Percentiles rank a stretch among this genome's conserved stretches.
phyloP scores from a whole-genome alignment of 2,329 filamentous ascomycete genomes.

The Fusarium nygamai region DNA sequence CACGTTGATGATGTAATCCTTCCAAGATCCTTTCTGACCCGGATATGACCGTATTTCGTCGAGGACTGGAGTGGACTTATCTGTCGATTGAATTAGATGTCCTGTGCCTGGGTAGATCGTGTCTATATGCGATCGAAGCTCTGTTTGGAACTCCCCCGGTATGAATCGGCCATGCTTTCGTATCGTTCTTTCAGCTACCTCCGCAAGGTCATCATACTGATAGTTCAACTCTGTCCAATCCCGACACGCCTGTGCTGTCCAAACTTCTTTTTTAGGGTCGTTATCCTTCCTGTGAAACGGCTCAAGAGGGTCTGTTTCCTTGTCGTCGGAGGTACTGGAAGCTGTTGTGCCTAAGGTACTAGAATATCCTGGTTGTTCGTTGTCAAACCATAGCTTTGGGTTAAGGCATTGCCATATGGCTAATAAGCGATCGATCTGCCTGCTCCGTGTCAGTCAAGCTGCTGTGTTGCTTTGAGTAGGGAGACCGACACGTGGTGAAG shows the following conservation, averaged over 20 bases:
- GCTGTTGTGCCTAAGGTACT: accelerated
- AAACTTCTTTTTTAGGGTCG: background rate
- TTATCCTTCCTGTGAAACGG: background rate
- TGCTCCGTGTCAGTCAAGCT: background rate
- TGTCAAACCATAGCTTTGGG: background rate
- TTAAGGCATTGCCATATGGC: background rate
- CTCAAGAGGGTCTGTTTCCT: background rate
- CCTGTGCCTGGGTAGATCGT: background rate
- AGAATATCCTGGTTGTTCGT: accelerated
- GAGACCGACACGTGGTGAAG: background rate
- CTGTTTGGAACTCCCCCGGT: background rate
- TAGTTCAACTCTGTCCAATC: background rate
- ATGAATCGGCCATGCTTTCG: background rate
- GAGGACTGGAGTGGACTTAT: accelerated
- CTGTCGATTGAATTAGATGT: background rate
- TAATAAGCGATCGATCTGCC: background rate
- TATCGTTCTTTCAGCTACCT: background rate
- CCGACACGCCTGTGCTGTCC: background rate
- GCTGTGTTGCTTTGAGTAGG: accelerated
- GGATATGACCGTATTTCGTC: accelerated
- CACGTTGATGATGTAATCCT: background rate
- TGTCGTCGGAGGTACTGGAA: background rate
- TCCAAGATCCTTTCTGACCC: background rate
- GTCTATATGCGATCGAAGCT: background rate
- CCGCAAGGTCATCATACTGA: background rate